Base-by-base conservation (phyloP, 2,329 filamentous ascomycete species). In the Bipolaris gigantea region DNA sequence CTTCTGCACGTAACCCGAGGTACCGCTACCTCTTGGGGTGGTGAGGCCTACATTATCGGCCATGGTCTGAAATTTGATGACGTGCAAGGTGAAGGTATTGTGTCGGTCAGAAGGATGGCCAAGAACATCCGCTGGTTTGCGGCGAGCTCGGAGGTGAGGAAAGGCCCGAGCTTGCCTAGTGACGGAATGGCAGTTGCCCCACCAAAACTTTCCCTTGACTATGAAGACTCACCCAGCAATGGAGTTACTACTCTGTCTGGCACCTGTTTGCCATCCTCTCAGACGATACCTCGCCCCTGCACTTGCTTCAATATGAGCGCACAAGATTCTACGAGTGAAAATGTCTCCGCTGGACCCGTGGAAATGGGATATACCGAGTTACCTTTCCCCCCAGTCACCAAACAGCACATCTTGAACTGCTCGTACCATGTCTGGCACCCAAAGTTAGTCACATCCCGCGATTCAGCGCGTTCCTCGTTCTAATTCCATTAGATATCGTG, bases 11-110 rank as follows among this genome's bases (percentile, higher is more conserved):
- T 97, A 97, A 72, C 94, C 94, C 1, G 93, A 97, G 53, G 94
- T 99, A 43, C 94, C 94, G 72, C 90, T 96, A 64, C 94, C 94
- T 69, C 94, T 88, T 3, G 94, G 94, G 4, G 94, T 99, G 53
- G 89, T 87, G 67, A 99, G 90, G 53, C 94, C 95, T 70, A 99
- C 94, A 79, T 99, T 99, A 63, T 94, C 92, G 56, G 92, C 94
- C 94, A 97, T 97, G 65, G 32, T 62, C 38, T 48, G 27, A 11
- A 44, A 32, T 34, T 10, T 36, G n/a, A 34, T 36, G 35, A 13
- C 21, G 15, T 5, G 34, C 5, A 21, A 38, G 9, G 21, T 27
- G 35, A 23, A 36, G 35, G 34, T 21, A 48, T 51, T n/a, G 35
- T 10, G 46, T 34, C 47, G 46, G 15, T 47, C 4, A 42, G 6